Evolutionary conservation across 345 rosid genomes (phyloP).

Genomic region (rapeseed (Brassica napus)): DNA sequence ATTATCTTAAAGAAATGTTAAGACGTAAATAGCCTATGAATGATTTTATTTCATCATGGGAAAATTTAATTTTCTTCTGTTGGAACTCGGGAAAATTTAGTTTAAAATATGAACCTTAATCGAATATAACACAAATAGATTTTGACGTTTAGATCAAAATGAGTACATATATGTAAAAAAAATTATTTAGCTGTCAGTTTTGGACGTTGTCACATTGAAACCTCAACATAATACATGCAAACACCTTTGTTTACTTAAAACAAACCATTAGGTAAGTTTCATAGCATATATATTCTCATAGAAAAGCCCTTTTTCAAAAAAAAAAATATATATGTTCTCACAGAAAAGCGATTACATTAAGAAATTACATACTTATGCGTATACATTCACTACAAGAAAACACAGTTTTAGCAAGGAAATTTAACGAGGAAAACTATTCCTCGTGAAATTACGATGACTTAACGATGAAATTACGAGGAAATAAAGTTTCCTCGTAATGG

Average conservation of each 20-base stretch:
- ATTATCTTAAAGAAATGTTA: background rate
- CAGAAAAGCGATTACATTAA: background rate
- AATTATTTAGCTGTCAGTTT: background rate
- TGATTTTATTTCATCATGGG: background rate
- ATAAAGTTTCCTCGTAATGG: too few species aligned
- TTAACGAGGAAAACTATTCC: too few species aligned
- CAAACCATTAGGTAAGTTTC: background rate
- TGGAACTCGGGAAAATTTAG: background rate
- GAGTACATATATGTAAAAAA: background rate
- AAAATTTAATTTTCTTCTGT: background rate
- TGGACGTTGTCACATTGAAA: background rate
- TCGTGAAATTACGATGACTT: too few species aligned
- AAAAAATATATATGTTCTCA: too few species aligned
- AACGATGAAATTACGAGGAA: too few species aligned
- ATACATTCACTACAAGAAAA: too few species aligned
- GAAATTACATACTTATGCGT: background rate
- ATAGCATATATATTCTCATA: background rate
- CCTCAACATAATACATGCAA: background rate
- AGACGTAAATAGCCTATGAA: background rate
- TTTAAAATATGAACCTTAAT: background rate
- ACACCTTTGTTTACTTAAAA: background rate
- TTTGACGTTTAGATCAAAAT: background rate
- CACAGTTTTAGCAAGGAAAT: too few species aligned
- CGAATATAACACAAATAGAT: background rate
- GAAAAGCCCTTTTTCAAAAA: too few species aligned